Evolutionary conservation across 495 filamentous ascomycete species (phyloP), one percentile per base, ranked within the genome.

Genomic region (Gamarada debralockiae): DNA sequence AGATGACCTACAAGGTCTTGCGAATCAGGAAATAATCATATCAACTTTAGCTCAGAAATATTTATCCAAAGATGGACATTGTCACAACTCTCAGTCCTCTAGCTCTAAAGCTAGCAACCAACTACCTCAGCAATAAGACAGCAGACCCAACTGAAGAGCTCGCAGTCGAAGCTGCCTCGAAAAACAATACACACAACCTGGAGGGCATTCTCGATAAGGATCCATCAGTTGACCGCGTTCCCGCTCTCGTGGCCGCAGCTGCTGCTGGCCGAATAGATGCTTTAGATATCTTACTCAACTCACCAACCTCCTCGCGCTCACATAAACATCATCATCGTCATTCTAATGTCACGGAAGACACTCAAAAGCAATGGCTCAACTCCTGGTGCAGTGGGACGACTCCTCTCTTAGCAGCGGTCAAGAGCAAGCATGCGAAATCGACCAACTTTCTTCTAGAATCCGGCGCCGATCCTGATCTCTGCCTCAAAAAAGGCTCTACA

Each of bases 391-490:
- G 23, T 9, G 38, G 52, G 5, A 42, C 36, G n/a, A 55, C 52
- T 15, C 52, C 52, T 5, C 27, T 55, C n/a, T 23, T 55, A 17
- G 44, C 44, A 44, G 52, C 52, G 3, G 52, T 55, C 14, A 42
- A 44, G 18, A 33, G 42, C 4, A 18, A 50, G 13, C 52, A 55
- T 29, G 17, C 33, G n/a, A 49, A 50, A n/a, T 49, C 52, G 0
- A 37, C 52, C 7, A 33, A 48, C 33, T 20, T 48, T 1, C 46
- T 55, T 5, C 37, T 55, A 7, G 44, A 49, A 50, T 25, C 36
- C 15, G 52, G 46, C 0, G 52, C 52, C n/a, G 52, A 55, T 23
- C 52, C 52, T 0, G 45, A 50, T 22, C 25, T 55, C n/a, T 48
- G 44, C 24, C 18, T 13, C 13, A 49, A 55, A 18, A 41, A 21